Base-by-base conservation (phyloP, 2,329 filamentous ascomycete genomes). In the Fusarium pseudocircinatum region DNA sequence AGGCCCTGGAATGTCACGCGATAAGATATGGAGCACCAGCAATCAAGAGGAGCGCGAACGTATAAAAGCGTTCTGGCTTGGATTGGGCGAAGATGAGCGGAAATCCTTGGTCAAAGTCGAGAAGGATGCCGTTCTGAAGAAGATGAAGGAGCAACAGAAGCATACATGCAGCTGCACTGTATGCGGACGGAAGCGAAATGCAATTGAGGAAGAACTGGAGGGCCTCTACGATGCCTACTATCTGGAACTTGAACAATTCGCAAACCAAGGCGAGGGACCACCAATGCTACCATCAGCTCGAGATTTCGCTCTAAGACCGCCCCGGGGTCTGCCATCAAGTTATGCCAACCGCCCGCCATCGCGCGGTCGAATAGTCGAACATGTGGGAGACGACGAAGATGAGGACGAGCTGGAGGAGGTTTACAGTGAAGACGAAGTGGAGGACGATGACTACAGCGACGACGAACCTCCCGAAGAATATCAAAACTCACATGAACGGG, bases 61-160 rank as follows among this genome's bases (percentile, higher is more conserved):
- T 59, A 99, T 99, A 81, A 97, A 98, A 84, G 94, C 97, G 77
- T 99, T 98, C 83, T 99, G 96, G 96, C 89, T 99, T 60, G 95
- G 95, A 22, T 84, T 99, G 47, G 94, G 94, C 75, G 96, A 99
- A 82, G 94, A 97, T 42, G 95, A 98, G 81, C 93, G 96, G 77
- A 96, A 97, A 81, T 96, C 94, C 22, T 86, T 99, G 52, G 95
- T 99, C 79, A 98, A 98, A 83, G 96, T 99, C 36, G 96, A 99
- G 84, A 99, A 99, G 84, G 96, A 99, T 83, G 96, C 96, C 13
- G 96, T 99, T 1, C 85, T 99, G 63, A 95, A 94, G 80, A 99
- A 99, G 87, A 99, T 99, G 96, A 99, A 99, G 87, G 96, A 99
- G 83, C 96, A 99, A 83, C 96, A 99, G 83, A 98, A 98, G 83